Evolutionary conservation across 441 rosid genomes (phyloP), one percentile per base, ranked within the genome.

Genomic region (Jatropha multifida): DNA sequence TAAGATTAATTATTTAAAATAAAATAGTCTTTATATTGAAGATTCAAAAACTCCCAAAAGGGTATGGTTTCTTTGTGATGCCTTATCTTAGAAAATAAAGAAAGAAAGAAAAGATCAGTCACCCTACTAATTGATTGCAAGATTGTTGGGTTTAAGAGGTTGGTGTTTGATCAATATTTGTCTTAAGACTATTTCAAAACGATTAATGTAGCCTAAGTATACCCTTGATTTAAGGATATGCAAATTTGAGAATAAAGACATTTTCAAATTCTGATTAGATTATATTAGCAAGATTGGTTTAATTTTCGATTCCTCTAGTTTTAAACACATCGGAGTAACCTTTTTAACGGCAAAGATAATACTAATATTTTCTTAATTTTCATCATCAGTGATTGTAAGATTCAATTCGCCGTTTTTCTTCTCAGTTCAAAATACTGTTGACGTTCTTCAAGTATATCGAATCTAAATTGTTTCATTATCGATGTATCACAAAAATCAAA

Each of bases 1-100:
- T 27, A 27, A 27, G 32, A 32, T 32, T 32, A 32, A 32, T 59
- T 4, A 23, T 23, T 12, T 12, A 32, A 26, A n/a, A 23, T 14
- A 72, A 37, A 20, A 7, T 42, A 42, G 37, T 67, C 81, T 65
- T 79, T 68, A 74, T 49, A 58, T 60, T 69, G 55, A 79, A 77
- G 82, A 71, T 76, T 78, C 75, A 72, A 62, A 77, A 59, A 59
- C 40, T 59, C 2, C 38, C 64, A 59, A 59, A 59, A 59, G 64
- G 64, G 4, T 38, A 17, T 17, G 23, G 46, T 12, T 14, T 61
- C 9, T 12, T 20, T 58, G 4, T 9, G 38, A 67, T 81, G 72
- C 71, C 79, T 78, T 83, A 61, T 76, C 85, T 80, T 82, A 69
- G 82, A 79, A 82, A 79, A 69, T 66, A 72, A 80, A 79, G 74